Percentiles rank a stretch among this genome's conserved stretches.
Evolutionary conservation across 1,284 basidiomycete genomes (phyloP).

Genomic region (Boletus sp.): DNA sequence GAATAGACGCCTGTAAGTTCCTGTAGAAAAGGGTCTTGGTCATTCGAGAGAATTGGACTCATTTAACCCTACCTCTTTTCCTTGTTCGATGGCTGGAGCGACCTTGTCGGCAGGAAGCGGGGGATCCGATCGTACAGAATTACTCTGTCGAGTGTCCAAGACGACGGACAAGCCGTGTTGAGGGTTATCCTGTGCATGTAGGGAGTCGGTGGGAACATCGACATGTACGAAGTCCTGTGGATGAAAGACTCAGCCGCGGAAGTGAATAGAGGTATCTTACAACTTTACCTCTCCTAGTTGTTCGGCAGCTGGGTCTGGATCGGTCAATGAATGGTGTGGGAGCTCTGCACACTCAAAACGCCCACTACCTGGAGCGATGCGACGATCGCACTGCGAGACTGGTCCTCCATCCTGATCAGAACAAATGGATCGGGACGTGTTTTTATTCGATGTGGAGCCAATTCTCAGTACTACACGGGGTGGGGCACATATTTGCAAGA

Average conservation of each 20-base stretch:
- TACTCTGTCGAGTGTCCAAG: neutral
- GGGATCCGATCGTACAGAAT: neutral
- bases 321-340: neutral
- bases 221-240: neutral
- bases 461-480: neutral
- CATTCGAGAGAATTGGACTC: neutral
- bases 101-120: neutral
- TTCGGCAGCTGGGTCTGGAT: neutral
- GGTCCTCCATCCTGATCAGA: neutral
- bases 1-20: neutral
- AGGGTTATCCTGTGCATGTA: neutral
- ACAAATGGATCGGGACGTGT: neutral
- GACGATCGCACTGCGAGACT: neutral
- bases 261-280: neutral
- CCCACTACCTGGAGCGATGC: neutral
- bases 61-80: neutral
- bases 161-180: neutral
- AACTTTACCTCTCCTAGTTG: neutral
- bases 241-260: neutral
- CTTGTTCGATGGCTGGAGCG: neutral
- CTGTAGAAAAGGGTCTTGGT: neutral
- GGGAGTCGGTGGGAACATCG: neutral
- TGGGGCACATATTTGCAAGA: neutral
- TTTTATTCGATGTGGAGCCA: neutral
- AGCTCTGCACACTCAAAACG: neutral